Evolutionary conservation across 257 asterid species (phyloP).

Genomic region (Datura wrightii): DNA sequence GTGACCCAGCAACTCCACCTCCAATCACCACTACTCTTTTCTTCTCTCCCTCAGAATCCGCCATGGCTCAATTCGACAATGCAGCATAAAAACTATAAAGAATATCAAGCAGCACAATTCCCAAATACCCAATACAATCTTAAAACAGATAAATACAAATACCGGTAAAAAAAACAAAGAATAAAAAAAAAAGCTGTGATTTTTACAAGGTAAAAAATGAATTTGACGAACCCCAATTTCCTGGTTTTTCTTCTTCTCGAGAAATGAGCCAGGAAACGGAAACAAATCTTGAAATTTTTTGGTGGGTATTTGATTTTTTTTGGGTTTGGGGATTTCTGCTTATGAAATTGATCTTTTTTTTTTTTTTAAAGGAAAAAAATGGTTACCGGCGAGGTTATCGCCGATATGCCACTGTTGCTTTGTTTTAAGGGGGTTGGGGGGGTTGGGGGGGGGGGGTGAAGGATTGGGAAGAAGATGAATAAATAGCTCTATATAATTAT

Average conservation of each 20-base stretch:
- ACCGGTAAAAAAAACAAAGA: too few relatives aligned
- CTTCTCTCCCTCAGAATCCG: slow-evolving; percentile 19
- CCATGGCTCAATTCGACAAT: slow-evolving; percentile 23
- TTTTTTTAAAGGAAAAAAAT: neutral
- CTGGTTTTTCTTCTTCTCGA: neutral
- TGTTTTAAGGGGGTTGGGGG: neutral
- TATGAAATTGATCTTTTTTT: neutral
- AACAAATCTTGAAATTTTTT: neutral
- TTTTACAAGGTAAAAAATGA: neutral
- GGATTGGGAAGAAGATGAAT: neutral
- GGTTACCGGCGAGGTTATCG: neutral
- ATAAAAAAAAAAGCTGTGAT: neutral
- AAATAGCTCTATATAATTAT: neutral
- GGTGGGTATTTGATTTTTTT: neutral
- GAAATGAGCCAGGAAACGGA: neutral
- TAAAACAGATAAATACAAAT: neutral
- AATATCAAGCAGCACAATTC: neutral
- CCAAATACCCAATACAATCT: neutral
- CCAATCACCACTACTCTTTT: slow-evolving; percentile 35
- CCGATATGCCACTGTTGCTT: neutral
- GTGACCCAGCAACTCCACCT: slow-evolving; percentile 40
- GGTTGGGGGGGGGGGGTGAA: neutral
- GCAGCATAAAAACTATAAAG: neutral
- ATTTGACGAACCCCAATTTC: neutral
- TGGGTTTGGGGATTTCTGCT: neutral